Evolutionary conservation across 1,284 basidiomycete species (phyloP).

Genomic region (Puccinia coronata): DNA sequence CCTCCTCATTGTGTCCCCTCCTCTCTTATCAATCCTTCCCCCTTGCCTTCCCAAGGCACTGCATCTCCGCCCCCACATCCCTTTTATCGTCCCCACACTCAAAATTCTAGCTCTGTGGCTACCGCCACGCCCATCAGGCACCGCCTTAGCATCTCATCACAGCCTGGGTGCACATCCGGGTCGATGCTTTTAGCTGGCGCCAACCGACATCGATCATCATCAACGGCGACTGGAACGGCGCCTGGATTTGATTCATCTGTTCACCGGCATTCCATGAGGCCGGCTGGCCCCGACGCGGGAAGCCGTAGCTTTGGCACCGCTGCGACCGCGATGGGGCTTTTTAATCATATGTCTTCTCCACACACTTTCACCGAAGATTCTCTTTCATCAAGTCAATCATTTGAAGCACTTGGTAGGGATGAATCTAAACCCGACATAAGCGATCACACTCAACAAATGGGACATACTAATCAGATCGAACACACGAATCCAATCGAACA

Average conservation of each 20-base stretch:
- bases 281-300: neutral
- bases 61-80: neutral
- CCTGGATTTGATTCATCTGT: slow-evolving; percentile 25
- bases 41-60: neutral
- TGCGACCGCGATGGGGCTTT: slow-evolving; percentile 6
- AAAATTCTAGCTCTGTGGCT: neutral
- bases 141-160: slow-evolving; percentile 43
- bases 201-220: slow-evolving; percentile 38
- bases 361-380: neutral
- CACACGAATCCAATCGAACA: neutral
- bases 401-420: slow-evolving; percentile 11
- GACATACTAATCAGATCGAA: neutral
- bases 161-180: slow-evolving; percentile 24
- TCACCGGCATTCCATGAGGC: neutral
- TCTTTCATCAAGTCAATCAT: neutral
- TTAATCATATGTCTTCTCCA: neutral
- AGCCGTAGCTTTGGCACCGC: slow-evolving; percentile 22
- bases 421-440: neutral
- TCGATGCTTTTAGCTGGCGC: neutral
- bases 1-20: slow-evolving; percentile 2
- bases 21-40: slow-evolving; percentile 7
- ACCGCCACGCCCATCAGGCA: slow-evolving; percentile 26
- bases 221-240: slow-evolving; percentile 10
- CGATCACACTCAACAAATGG: neutral
- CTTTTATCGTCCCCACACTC: slow-evolving; percentile 20